Conservation (phyloP, 805 yeast genomes). For the Kuraishia floccosa region DNA sequence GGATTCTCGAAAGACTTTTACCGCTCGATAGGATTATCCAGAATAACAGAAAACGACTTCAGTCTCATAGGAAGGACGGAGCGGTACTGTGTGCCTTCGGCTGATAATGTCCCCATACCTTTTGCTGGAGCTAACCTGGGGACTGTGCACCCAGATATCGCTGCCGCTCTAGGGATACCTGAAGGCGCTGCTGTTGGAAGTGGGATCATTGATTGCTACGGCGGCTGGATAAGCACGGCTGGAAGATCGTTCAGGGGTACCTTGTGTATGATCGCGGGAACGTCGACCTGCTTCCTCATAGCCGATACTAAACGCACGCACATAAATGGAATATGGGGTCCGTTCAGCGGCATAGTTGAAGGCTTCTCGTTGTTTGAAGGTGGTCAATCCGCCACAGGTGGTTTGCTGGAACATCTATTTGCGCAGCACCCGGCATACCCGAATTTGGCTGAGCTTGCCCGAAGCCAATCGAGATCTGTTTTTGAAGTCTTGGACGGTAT, state of each 20-base stretch:
- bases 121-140: constrained; percentile 20
- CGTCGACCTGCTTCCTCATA: constrained; percentile 43
- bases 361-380: constrained; percentile 30
- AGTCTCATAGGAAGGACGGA: constrained; percentile 20
- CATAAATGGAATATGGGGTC: constrained; percentile 50
- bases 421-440: too few species aligned
- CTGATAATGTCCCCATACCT: constrained; percentile 12
- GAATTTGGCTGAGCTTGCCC: too few species aligned
- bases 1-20: constrained; percentile 34
- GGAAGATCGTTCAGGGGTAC: constrained; percentile 11
- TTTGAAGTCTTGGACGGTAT: constrained; percentile 3
- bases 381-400: constrained; percentile 52
- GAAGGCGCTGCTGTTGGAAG: constrained; percentile 16
- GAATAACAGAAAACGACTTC: constrained; percentile 6
- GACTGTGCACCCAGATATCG: constrained; percentile 2
- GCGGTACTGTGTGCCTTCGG: too few species aligned
- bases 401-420: constrained; percentile 34
- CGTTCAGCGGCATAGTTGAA: constrained; percentile 27
- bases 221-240: constrained; percentile 36
- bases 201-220: constrained; percentile 52
- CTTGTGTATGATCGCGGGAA: constrained; percentile 47
- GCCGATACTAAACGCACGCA: constrained; percentile 9
- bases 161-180: constrained; percentile 1
- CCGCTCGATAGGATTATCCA: constrained; percentile 8
- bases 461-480: too few species aligned